Conservation (phyloP, 176 grass and related monocot genomes). For the Avena sativa region DNA sequence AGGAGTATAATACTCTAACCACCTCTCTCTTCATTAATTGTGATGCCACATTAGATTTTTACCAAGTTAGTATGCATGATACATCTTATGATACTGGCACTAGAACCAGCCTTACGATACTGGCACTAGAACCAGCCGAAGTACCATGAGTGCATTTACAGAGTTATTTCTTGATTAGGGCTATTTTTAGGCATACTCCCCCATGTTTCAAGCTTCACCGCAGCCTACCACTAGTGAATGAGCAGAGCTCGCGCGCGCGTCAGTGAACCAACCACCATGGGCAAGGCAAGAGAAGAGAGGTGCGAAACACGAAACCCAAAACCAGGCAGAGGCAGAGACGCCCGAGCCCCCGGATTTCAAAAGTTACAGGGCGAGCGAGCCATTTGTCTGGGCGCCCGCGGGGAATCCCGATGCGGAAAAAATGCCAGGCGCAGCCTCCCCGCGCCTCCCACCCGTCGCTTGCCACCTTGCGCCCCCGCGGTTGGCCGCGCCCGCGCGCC, state of each 20-base stretch:
- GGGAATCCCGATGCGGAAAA: constrained; percentile 52
- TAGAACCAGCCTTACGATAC: too few relatives aligned
- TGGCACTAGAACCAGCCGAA: too few relatives aligned
- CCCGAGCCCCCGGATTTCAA: constrained; percentile 36
- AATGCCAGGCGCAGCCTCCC: constrained; percentile 33
- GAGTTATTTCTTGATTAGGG: background rate
- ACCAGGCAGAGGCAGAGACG: background rate
- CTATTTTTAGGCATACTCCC: constrained; percentile 32
- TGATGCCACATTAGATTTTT: too few relatives aligned
- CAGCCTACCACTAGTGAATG: constrained; percentile 33
- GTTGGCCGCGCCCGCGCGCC: constrained; percentile 51
- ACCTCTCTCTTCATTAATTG: too few relatives aligned
- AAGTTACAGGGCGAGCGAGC: background rate
- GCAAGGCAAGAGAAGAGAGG: background rate
- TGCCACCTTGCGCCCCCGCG: constrained; percentile 59
- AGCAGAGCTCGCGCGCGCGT: constrained; percentile 28
- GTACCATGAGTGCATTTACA: too few relatives aligned
- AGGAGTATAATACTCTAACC: too few relatives aligned
- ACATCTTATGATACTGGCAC: too few relatives aligned
- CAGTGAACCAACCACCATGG: constrained; percentile 14
- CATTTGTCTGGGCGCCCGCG: constrained; percentile 44
- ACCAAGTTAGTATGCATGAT: too few relatives aligned
- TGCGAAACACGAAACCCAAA: background rate
- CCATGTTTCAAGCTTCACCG: constrained; percentile 53
- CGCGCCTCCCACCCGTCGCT: constrained; percentile 55